Conservation (phyloP, 179 eudicot genomes). For the Monotropa hypopitys region DNA sequence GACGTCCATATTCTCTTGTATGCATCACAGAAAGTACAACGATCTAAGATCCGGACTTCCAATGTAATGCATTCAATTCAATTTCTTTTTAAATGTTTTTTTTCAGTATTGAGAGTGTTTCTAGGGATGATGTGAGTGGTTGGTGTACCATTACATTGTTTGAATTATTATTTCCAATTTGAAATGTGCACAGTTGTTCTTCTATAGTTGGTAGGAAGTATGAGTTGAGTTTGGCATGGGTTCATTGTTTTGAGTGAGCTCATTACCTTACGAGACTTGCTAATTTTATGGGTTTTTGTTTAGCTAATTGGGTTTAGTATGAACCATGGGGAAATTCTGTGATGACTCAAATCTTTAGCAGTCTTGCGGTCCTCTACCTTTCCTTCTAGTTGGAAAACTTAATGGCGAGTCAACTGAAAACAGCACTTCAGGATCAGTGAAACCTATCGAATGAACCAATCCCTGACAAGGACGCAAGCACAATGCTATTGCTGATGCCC, state of each 20-base stretch:
- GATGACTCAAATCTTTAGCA: background rate
- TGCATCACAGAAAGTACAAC: slow-evolving; percentile 28
- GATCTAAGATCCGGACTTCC: slow-evolving; percentile 10
- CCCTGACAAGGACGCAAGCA: background rate
- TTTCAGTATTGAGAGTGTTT: background rate
- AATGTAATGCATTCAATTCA: background rate
- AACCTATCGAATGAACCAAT: background rate
- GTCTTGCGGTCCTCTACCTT: background rate
- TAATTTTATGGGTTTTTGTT: background rate
- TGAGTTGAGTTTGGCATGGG: background rate
- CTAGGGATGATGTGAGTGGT: background rate
- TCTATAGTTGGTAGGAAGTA: background rate
- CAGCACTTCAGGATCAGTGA: background rate
- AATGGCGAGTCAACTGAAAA: background rate
- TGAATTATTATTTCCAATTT: background rate
- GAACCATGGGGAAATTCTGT: background rate
- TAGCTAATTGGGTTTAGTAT: background rate
- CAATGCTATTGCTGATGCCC: background rate
- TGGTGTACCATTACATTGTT: background rate
- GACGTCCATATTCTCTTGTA: slow-evolving; percentile 46
- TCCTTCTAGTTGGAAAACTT: background rate
- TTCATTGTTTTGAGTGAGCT: background rate
- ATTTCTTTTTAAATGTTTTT: background rate
- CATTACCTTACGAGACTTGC: background rate
- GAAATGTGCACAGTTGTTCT: background rate